Evolutionary conservation across 176 grass and related monocot species (phyloP).

Genomic region (Raddia distichophylla): DNA sequence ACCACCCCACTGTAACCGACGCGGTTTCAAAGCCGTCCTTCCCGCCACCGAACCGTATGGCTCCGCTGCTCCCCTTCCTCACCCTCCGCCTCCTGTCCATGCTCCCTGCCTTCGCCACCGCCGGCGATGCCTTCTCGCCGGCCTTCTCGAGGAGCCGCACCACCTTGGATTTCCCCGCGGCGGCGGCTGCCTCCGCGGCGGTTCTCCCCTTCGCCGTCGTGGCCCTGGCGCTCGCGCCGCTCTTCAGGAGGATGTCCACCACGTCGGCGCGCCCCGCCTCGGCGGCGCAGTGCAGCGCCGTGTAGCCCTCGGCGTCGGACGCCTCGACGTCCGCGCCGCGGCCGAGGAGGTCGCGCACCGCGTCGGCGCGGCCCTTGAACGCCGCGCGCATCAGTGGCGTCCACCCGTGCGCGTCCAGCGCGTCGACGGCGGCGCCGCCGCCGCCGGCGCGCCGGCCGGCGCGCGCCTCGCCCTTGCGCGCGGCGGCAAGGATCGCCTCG

Average conservation of each 20-base stretch:
- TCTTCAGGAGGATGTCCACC: constrained; percentile 57
- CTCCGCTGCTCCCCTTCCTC: constrained; percentile 43
- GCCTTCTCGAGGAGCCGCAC: constrained; percentile 48
- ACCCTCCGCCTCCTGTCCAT: constrained; percentile 44
- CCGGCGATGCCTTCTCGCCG: constrained; percentile 2
- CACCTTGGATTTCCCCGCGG: constrained; percentile 43
- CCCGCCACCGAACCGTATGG: constrained; percentile 48
- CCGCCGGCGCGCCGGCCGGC: constrained; percentile 36
- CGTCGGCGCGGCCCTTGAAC: constrained; percentile 58
- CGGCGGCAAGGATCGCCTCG: constrained; percentile 49
- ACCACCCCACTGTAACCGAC: constrained; percentile 35
- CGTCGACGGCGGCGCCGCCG: constrained; percentile 52
- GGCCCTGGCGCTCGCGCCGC: constrained; percentile 45
- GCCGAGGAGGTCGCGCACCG: constrained; percentile 46
- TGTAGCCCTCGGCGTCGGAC: constrained; percentile 61
- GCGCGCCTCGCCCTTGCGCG: constrained; percentile 49
- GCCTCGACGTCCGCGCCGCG: constrained; percentile 50
- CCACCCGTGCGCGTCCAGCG: constrained; percentile 62
- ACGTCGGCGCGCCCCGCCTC: constrained; percentile 54
- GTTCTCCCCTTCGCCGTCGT: constrained; percentile 53
- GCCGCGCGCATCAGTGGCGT: constrained; percentile 73
- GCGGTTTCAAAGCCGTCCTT: constrained; percentile 51
- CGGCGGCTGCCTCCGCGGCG: constrained; percentile 34
- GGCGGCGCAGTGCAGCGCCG: constrained; percentile 64
- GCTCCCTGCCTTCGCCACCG: constrained; percentile 24